Evolutionary conservation across 331 rosid species (phyloP), one percentile per base, ranked within the genome.

Genomic region (Acacia concinna): DNA sequence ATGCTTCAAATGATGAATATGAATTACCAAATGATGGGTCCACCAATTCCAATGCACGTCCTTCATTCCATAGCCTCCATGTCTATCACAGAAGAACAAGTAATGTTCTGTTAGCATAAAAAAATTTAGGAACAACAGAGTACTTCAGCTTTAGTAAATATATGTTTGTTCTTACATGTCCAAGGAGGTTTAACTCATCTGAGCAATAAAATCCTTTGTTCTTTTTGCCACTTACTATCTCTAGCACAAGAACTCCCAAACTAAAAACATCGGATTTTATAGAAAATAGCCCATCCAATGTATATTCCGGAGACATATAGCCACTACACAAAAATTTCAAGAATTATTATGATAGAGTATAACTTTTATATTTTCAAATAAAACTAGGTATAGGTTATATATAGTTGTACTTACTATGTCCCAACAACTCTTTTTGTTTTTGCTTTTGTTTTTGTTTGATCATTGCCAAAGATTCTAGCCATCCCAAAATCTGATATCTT

Each of bases 401-500:
- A 15, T 46, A 46, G 57, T 4, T 28, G 44, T 68, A 80, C 90
- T 86, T 52, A 86, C 91, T 87, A 90, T 71, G 91, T 90, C 72
- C 91, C 90, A 8, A 87, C 94, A 2, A 90, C 84, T 79, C 85
- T 90, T 23, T 4, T 73, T 20, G 94, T 90, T 67, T 84, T 84
- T 1, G 89, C 86, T 67, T 75, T 81, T 14, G 85, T 86, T 67
- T 75, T 81, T 14, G 85, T 86, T 28, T 87, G 86, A 59, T 81
- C 82, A 18, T 64, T 77, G 2, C 81, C 79, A 79, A 87, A 90
- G 34, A 88, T 84, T 37, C 90, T 79, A 0, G 91, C 91, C 87
- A 90, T 82, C 2, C 94, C 91, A 78, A 90, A 90, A 44, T 87
- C 94, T 3, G 89, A 90, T 57, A 87, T 90, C 75, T 90, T 86